A percentile compares a stretch with the other conserved stretches of the same genome.
These are phyloP conservation scores for Prillingera fragicola DNA, from an alignment of 1,284 basidiomycete genomes.

Conservation along the genomic window DNA sequence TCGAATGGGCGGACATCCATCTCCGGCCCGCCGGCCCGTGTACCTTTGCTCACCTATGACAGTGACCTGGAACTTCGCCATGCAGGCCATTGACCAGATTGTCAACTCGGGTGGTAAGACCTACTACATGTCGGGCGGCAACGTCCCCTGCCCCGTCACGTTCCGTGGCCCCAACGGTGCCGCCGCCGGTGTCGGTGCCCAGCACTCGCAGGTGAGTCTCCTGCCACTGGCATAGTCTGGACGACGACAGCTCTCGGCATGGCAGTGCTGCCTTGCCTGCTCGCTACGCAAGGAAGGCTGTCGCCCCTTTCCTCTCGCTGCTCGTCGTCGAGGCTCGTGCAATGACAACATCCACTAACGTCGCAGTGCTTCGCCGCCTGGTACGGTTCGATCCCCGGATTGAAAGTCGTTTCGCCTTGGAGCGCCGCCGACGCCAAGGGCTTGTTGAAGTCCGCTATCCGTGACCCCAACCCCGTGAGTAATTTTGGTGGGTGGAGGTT, in stretches of 20 bases:
- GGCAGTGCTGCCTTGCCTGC: too few species aligned
- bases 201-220: constrained; percentile 57
- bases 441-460: constrained; percentile 93
- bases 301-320: too few species aligned
- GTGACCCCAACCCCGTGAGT: constrained; percentile 84
- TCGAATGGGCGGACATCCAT: constrained; percentile 1
- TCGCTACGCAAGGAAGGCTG: too few species aligned
- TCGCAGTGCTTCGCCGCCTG: constrained; percentile 79
- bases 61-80: constrained; percentile 49
- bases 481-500: not conserved
- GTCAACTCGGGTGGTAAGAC: constrained; percentile 99
- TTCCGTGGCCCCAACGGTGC: constrained; percentile 99
- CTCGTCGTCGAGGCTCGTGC: too few species aligned
- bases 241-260: too few species aligned
- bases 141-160: constrained; percentile 93
- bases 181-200: constrained; percentile 88
- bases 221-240: too few species aligned
- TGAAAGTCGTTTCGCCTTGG: constrained; percentile 98
- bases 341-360: too few species aligned
- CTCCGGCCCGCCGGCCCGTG: not conserved
- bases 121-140: constrained; percentile 99
- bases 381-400: constrained; percentile 94
- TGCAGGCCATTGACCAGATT: constrained; percentile 94
- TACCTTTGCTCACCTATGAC: constrained; percentile 4
- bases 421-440: constrained; percentile 97